These are phyloP conservation scores for Fomes fomentarius DNA, from an alignment of 1,284 basidiomycete species.

Conservation along the genomic window DNA sequence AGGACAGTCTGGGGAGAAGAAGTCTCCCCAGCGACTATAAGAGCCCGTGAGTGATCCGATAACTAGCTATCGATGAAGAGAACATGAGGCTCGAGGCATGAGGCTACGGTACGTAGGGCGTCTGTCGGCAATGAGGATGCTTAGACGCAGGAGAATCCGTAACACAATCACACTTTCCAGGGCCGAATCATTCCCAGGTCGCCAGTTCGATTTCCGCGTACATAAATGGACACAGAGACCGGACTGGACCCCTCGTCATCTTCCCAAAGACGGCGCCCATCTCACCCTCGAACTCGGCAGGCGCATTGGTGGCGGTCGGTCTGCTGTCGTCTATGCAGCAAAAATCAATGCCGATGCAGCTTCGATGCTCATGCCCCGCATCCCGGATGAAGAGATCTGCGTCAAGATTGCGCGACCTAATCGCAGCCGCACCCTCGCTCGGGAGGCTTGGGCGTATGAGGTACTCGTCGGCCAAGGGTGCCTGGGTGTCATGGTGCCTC, in stretches of 20 bases:
- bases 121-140: too few relatives aligned
- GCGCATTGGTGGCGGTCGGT: not conserved
- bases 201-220: not conserved
- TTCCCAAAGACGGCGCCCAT: not conserved
- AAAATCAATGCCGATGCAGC: not conserved
- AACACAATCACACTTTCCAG: constrained; percentile 3
- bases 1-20: too few relatives aligned
- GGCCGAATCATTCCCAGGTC: not conserved
- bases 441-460: not conserved
- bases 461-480: not conserved
- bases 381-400: not conserved
- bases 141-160: too few relatives aligned
- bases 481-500: not conserved
- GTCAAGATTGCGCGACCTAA: not conserved
- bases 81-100: too few relatives aligned
- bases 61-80: too few relatives aligned
- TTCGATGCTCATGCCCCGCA: not conserved
- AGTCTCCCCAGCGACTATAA: too few relatives aligned
- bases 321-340: not conserved
- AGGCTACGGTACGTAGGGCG: too few relatives aligned
- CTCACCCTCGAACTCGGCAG: not conserved
- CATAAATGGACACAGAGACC: not conserved
- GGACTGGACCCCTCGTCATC: not conserved
- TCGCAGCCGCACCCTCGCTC: not conserved
- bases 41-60: too few relatives aligned